Conservation (phyloP, 208 protist genomes). For the Herpetomonas tarakana region DNA sequence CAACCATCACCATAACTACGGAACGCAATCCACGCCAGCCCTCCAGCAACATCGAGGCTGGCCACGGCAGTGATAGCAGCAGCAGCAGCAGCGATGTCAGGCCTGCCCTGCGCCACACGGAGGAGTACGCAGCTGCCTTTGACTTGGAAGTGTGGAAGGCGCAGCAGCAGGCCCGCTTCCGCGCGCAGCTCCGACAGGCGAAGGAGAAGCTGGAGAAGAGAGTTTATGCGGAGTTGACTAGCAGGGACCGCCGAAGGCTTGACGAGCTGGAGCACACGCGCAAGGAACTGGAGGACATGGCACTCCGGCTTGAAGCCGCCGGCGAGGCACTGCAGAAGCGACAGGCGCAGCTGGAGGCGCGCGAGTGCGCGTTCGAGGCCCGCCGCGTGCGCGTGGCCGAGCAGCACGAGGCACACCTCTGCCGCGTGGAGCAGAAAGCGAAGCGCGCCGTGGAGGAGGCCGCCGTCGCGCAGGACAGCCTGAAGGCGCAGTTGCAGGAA, state of each 20-base stretch:
- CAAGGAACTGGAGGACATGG: constrained; percentile 62
- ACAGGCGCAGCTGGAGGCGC: constrained; percentile 53
- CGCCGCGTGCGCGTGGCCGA: constrained; percentile 65
- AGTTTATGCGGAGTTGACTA: constrained; percentile 27
- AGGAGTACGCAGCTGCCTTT: constrained; percentile 86
- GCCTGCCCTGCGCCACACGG: constrained; percentile 48
- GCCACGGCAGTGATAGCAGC: no score
- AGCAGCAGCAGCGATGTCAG: no score
- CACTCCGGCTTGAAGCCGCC: constrained; percentile 44
- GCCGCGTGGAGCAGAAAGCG: constrained; percentile 47
- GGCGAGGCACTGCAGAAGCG: constrained; percentile 61
- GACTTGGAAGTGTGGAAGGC: constrained; percentile 91
- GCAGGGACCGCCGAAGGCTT: constrained; percentile 26
- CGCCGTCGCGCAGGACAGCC: constrained; percentile 27
- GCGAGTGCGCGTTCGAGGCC: constrained; percentile 74
- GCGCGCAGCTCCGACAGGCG: constrained; percentile 59
- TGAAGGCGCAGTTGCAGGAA: constrained; percentile 58
- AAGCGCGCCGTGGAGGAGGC: constrained; percentile 55
- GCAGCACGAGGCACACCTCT: constrained; percentile 80
- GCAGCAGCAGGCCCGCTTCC: constrained; percentile 77
- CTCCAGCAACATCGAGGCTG: no score
- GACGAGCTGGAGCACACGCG: constrained; percentile 57
- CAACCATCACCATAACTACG: neutral
- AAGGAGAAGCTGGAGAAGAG: constrained; percentile 50
- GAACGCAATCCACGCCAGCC: neutral